Conservation (phyloP, 2,329 filamentous ascomycete species). For the Alternaria triticimaculans region DNA sequence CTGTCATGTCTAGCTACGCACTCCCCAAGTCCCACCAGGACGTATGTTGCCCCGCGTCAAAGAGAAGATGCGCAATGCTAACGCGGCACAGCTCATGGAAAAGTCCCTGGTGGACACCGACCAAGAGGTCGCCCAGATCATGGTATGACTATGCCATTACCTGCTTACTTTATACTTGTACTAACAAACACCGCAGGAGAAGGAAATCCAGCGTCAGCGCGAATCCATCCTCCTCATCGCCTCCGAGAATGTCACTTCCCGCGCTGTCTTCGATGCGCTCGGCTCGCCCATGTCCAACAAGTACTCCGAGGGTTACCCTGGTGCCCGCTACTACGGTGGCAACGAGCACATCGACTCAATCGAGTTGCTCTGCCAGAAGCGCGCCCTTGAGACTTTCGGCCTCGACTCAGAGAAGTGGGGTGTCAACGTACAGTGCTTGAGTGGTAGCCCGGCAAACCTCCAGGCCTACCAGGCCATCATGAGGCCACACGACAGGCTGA, state of each 20-base stretch:
- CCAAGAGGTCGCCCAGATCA: constrained; percentile 93
- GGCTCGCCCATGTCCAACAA: constrained; percentile 75
- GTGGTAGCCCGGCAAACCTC: constrained; percentile 92
- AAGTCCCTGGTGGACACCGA: constrained; percentile 90
- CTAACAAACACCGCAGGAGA: constrained; percentile 64
- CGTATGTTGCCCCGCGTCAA: constrained; percentile 54
- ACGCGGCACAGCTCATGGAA: constrained; percentile 81
- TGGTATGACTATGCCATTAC: constrained; percentile 66
- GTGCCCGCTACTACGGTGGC: constrained; percentile 93
- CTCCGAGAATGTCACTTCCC: constrained; percentile 52
- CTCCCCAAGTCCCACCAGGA: constrained; percentile 71
- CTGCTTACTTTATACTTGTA: not conserved
- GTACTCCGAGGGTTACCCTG: constrained; percentile 97
- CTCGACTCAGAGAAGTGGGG: constrained; percentile 89
- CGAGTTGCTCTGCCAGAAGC: constrained; percentile 86
- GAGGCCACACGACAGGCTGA: constrained; percentile 91
- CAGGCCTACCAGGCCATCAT: constrained; percentile 98
- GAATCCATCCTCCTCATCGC: constrained; percentile 80
- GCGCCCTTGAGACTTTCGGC: constrained; percentile 86
- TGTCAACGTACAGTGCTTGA: constrained; percentile 88
- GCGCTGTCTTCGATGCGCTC: constrained; percentile 55
- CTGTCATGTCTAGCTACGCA: constrained; percentile 61
- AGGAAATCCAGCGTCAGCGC: constrained; percentile 94
- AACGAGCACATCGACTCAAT: constrained; percentile 95
- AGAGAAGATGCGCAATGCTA: constrained; percentile 33